Base-by-base conservation (phyloP, 1,284 basidiomycete genomes). In the Cutaneotrichosporon sp. region DNA sequence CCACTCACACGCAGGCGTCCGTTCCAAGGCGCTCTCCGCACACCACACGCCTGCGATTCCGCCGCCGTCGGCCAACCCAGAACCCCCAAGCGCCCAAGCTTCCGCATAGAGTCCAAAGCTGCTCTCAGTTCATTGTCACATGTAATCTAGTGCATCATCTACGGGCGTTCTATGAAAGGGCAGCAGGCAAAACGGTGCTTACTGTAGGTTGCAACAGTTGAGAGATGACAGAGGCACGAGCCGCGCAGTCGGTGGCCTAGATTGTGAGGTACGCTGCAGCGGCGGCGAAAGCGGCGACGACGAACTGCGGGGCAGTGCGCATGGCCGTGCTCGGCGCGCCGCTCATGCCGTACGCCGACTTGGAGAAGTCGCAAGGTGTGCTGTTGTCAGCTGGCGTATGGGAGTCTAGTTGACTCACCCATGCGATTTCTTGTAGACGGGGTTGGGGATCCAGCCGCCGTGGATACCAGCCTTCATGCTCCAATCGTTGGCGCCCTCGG, bases 401-500 rank as follows among this genome's bases (percentile, higher is more conserved):
- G 17, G 21, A 26, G 41, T 8, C 3, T 13, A 26, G 21, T 5
- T 23, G 12, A 36, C 43, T 34, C 33, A 45, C 43, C 33, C 43
- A 22, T 34, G 43, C 30, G 49, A 50, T 54, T 15, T 49, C 51
- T 20, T 14, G 41, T 43, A 21, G 15, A 72, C 61, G 5, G 70
- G 68, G 15, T 50, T 59, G 1, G 72, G 70, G 20, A 74, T 64
- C 68, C 67, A 74, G 9, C 67, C 69, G 58, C 72, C 67, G 0
- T 64, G 65, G 9, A 75, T 59, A 3, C 70, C 69, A 8, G 56
- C 57, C 34, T 64, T 51, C 57, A 75, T 61, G 20, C 66, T 67
- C 89, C 90, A 90, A 62, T 91, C 88, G 54, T 88, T 85, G 17
- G 72, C 73, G 34, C 57, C 45, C 53, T 75, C 73, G 14, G 71